Conservation (phyloP, 176 grass and related monocot genomes). For the Ensete ventricosum region DNA sequence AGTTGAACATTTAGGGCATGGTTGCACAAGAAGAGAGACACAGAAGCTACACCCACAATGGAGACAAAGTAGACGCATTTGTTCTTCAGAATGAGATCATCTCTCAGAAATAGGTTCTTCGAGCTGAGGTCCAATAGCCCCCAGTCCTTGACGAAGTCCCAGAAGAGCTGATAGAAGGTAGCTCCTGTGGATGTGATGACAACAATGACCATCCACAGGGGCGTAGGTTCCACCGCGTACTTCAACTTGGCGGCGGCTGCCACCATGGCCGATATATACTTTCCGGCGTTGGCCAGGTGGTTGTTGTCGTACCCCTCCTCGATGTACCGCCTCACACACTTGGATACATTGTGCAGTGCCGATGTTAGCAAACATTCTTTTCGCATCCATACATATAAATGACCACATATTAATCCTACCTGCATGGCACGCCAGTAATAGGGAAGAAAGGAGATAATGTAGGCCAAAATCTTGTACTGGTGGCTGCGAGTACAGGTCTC, state of each 20-base stretch:
- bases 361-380: background rate
- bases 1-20: background rate
- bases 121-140: slow-evolving; percentile 49
- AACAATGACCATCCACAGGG: slow-evolving; percentile 45
- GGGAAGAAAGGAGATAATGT: slow-evolving; percentile 87
- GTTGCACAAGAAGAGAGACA: background rate
- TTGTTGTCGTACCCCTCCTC: slow-evolving; percentile 74
- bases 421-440: slow-evolving; percentile 99
- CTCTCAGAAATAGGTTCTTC: slow-evolving; percentile 53
- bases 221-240: slow-evolving; percentile 49
- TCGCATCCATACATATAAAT: background rate
- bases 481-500: slow-evolving; percentile 47
- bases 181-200: slow-evolving; percentile 52
- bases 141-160: slow-evolving; percentile 97
- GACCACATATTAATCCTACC: slow-evolving; percentile 26
- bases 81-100: slow-evolving; percentile 80
- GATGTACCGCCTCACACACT: slow-evolving; percentile 90
- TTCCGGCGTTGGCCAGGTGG: slow-evolving; percentile 77
- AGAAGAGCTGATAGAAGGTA: slow-evolving; percentile 86
- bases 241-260: slow-evolving; percentile 67
- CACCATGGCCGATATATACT: slow-evolving; percentile 86
- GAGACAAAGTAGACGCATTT: slow-evolving; percentile 65
- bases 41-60: slow-evolving; percentile 37
- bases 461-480: slow-evolving; percentile 59
- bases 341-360: background rate